These are phyloP conservation scores for Castanea sativa DNA, from an alignment of 306 rosid species.

Conservation along the genomic window DNA sequence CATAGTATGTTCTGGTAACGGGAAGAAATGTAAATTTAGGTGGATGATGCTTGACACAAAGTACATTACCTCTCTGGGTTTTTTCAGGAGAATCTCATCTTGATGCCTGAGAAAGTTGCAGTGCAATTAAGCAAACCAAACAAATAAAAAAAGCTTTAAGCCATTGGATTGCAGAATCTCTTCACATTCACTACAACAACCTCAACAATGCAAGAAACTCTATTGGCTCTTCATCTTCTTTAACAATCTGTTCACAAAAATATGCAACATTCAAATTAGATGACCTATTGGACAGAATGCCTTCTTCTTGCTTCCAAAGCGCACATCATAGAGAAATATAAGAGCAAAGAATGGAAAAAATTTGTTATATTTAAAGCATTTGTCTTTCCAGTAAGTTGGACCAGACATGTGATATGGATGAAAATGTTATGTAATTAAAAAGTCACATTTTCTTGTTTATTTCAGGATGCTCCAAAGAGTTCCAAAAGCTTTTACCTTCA, in stretches of 20 bases:
- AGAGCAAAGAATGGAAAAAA: background rate
- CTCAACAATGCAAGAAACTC: constrained; percentile 64
- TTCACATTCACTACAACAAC: constrained; percentile 45
- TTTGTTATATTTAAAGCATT: background rate
- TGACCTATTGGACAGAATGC: background rate
- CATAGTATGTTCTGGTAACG: constrained; percentile 7
- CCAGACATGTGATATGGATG: too few relatives aligned
- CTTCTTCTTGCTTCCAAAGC: background rate
- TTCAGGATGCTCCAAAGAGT: background rate
- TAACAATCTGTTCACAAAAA: constrained; percentile 54
- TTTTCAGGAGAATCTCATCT: constrained; percentile 30
- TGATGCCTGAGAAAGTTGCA: constrained; percentile 34
- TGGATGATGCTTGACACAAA: constrained; percentile 4
- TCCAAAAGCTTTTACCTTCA: background rate
- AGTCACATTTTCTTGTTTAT: background rate
- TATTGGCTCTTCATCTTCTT: constrained; percentile 76
- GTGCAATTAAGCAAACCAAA: constrained; percentile 35
- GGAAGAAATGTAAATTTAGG: constrained; percentile 1
- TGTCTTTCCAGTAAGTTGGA: background rate
- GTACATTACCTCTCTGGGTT: constrained; percentile 51
- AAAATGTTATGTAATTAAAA: background rate
- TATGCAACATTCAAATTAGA: constrained; percentile 21
- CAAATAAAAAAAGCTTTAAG: constrained; percentile 25
- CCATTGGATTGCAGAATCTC: constrained; percentile 29
- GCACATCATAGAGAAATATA: background rate